Evolutionary conservation across 352 stramenopile genomes (phyloP).

Genomic region (Aphanomyces invadans): DNA sequence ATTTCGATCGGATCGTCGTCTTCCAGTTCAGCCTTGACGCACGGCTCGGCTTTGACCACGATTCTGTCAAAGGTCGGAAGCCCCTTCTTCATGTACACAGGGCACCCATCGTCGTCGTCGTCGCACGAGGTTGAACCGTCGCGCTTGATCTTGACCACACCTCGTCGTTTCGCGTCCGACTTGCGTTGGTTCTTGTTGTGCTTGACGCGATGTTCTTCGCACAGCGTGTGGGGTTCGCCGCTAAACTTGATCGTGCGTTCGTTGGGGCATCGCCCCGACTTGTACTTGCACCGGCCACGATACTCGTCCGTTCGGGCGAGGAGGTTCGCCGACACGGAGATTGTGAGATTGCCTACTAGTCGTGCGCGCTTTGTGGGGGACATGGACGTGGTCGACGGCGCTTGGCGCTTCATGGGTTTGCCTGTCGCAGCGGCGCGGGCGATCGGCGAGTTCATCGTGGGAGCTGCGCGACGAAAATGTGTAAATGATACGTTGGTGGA

Average conservation of each 20-base stretch:
- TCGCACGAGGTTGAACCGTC: not conserved
- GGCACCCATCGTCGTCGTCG: not conserved
- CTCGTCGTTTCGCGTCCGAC: conserved; percentile 25
- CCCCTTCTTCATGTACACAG: conserved; percentile 9
- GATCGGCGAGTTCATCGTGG: conserved; percentile 19
- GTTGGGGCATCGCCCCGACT: conserved; percentile 23
- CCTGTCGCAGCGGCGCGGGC: not conserved
- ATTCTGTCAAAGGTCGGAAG: not conserved
- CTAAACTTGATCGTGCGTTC: conserved; percentile 26
- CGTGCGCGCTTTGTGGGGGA: conserved; percentile 12
- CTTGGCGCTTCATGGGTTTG: conserved; percentile 13
- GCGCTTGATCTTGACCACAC: conserved; percentile 12
- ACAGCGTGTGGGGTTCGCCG: conserved; percentile 23
- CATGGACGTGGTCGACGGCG: not conserved
- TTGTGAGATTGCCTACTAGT: conserved; percentile 20
- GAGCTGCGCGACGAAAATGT: not conserved
- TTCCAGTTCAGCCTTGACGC: not conserved
- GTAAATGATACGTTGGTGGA: conserved; percentile 18
- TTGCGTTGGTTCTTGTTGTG: conserved; percentile 28
- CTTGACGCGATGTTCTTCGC: conserved; percentile 25
- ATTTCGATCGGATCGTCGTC: conserved; percentile 2
- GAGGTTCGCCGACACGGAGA: conserved; percentile 20
- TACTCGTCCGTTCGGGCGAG: conserved; percentile 17
- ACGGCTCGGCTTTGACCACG: not conserved
- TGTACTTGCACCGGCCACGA: conserved; percentile 26